Percentiles rank a stretch among this genome's conserved stretches.
Evolutionary conservation across 2,329 filamentous ascomycete genomes (phyloP).

Genomic region (Beauveria bassiana): DNA sequence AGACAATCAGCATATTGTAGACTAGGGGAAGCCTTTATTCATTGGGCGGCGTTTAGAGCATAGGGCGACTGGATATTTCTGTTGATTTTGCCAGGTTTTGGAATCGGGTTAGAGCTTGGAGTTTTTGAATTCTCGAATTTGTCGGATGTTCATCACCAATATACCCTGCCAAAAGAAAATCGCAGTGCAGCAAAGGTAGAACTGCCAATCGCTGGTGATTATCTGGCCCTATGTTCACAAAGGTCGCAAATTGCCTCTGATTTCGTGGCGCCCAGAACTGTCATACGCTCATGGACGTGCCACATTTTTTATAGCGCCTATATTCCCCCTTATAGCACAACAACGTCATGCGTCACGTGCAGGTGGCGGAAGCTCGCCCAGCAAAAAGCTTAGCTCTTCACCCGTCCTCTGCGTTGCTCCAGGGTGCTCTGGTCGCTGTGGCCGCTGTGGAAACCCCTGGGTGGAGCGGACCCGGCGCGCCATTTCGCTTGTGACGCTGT

Average conservation of each 20-base stretch:
- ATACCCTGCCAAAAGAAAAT: not conserved
- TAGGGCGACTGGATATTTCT: not conserved
- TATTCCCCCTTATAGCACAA: no score
- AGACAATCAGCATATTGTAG: conserved; percentile 47
- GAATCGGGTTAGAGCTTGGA: not conserved
- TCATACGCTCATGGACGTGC: no score
- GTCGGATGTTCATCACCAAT: not conserved
- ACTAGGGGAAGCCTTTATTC: conserved; percentile 30
- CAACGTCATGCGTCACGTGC: conserved; percentile 7
- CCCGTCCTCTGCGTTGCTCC: not conserved
- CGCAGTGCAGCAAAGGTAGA: no score
- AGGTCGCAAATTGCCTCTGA: no score
- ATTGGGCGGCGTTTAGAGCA: conserved; percentile 7
- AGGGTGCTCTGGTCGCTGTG: not conserved
- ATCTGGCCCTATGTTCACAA: no score
- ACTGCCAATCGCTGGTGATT: no score
- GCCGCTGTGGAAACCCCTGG: conserved; percentile 10
- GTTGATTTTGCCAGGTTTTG: not conserved
- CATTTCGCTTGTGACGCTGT: conserved; percentile 26
- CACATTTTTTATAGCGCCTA: no score
- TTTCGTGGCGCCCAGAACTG: not conserved
- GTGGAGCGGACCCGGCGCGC: conserved; percentile 15
- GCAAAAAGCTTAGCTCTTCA: not conserved
- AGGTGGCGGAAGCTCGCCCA: not conserved
- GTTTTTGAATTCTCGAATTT: not conserved